Evolutionary conservation across 2,329 filamentous ascomycete species (phyloP).

Genomic region (Dendryphion nanum): DNA sequence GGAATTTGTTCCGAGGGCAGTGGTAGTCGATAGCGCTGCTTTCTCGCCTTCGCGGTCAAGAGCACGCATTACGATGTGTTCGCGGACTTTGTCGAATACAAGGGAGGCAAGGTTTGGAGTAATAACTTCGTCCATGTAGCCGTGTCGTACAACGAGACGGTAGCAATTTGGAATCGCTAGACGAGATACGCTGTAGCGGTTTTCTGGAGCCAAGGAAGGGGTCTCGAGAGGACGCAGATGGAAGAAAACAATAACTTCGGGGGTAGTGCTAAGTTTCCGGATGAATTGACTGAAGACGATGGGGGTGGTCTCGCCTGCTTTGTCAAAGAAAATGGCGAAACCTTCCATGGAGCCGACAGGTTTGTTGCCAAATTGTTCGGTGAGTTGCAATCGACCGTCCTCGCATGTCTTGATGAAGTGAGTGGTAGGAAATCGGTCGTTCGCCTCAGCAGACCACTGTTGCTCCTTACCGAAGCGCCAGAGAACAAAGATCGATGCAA

Average conservation of each 20-base stretch:
- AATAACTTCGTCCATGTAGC: constrained; percentile 71
- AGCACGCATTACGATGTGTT: constrained; percentile 31
- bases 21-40: constrained; percentile 5
- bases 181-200: constrained; percentile 49
- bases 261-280: constrained; percentile 65
- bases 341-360: constrained; percentile 45
- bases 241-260: constrained; percentile 71
- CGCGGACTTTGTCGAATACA: constrained; percentile 59
- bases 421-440: constrained; percentile 53
- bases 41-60: constrained; percentile 27
- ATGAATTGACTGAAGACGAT: constrained; percentile 72
- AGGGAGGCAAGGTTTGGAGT: constrained; percentile 57
- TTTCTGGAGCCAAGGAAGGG: constrained; percentile 45
- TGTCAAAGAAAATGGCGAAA: constrained; percentile 77
- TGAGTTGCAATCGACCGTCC: constrained; percentile 38
- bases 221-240: constrained; percentile 65
- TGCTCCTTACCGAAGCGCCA: constrained; percentile 79
- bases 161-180: constrained; percentile 62
- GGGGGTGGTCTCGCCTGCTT: constrained; percentile 64
- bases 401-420: constrained; percentile 41
- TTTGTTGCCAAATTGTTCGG: constrained; percentile 37
- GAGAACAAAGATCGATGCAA: constrained; percentile 66
- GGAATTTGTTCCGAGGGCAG: constrained; percentile 3
- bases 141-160: constrained; percentile 67
- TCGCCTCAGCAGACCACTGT: constrained; percentile 69